Base-by-base conservation (phyloP, 495 filamentous ascomycete genomes). In the Cercophora sp. region DNA sequence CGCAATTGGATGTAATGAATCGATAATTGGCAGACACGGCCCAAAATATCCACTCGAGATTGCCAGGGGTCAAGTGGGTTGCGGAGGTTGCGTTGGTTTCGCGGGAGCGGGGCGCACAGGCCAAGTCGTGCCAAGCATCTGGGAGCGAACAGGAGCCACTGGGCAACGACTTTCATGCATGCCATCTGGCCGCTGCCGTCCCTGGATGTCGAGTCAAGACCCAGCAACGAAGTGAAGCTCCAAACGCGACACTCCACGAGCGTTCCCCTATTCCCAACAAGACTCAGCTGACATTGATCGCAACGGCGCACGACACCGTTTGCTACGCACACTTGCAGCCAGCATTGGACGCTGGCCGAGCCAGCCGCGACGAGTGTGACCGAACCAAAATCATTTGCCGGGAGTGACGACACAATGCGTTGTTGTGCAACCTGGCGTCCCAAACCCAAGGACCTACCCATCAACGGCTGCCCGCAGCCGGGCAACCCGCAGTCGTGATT, bases 371-470 rank as follows among this genome's bases (percentile, higher is more conserved):
- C 29, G 6, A 6, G 29, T 32, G 29, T 32, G 29, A 32, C 29
- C 29, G 29, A 13, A 29, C 27, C 44, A 6, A 34, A 11, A 8
- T 6, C n/a, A n/a, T 1, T 15, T 32, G 20, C 18, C 44, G 15
- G 44, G 19, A 4, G 44, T 31, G 44, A 27, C 44, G 20, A 47
- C 24, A 29, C 43, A 46, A 8, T 15, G 43, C 43, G 32, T 46
- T 46, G 5, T 18, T 15, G 41, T 44, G 41, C 41, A 15, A 44
- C 41, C 22, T 20, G 22, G 29, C 41, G 41, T 23, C 41, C 44
- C 26, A 34, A 27, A 47, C 44, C 44, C 44, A 47, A 32, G 44
- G 26, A 47, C 34, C n/a, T 31, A 5, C 25, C 11, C n/a, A 43
- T 31, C 8, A 27, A 16, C 44, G 44, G 44, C 34, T 47, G 44